Evolutionary conservation across 495 filamentous ascomycete species (phyloP), one percentile per base, ranked within the genome.

Genomic region (Talaromyces proteolyticus): DNA sequence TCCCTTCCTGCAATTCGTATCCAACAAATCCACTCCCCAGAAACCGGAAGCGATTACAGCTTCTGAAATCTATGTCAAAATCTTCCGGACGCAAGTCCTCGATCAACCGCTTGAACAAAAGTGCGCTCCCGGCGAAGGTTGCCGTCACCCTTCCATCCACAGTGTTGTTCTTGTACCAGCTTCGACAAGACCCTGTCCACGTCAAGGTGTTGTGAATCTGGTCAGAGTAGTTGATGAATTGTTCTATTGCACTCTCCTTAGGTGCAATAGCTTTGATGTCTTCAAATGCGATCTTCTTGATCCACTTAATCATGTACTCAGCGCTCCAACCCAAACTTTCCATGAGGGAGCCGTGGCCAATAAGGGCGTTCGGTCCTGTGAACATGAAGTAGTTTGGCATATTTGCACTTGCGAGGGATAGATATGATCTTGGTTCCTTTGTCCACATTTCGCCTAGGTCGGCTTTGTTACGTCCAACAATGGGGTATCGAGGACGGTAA

Each of bases 311-410:
- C 4, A 75, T 68, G 34, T 74, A 76, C 42, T 71, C 69, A 1
- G 57, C 58, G 29, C 63, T 65, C 55, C 63, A 68, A 56, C 77
- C 73, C 40, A 80, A 65, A 53, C 69, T 70, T 42, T 73, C 62
- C 14, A 74, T 68, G 6, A 85, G 63, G 2, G 74, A 77, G 1
- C 78, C 78, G 29, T 73, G 73, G 1, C 76, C 72, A 7, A 79
- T 67, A 0, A 68, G 67, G 21, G 67, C 70, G 49, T 84, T 76
- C 0, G 81, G 81, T 4, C 82, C 82, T 23, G 72, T 67, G 37
- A 84, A 62, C 57, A 71, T 69, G 47, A 79, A 70, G 16, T 67
- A 72, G 49, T 78, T 78, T 0, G 76, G 74, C 38, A 74, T 67
- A 3, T 61, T 56, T 20, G 57, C 58, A 3, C 59, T 63, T 19